A percentile compares a stretch with the other conserved stretches of the same genome.
These are phyloP conservation scores for Biscutella laevigata DNA, from an alignment of 441 rosid species.

Conservation along the genomic window DNA sequence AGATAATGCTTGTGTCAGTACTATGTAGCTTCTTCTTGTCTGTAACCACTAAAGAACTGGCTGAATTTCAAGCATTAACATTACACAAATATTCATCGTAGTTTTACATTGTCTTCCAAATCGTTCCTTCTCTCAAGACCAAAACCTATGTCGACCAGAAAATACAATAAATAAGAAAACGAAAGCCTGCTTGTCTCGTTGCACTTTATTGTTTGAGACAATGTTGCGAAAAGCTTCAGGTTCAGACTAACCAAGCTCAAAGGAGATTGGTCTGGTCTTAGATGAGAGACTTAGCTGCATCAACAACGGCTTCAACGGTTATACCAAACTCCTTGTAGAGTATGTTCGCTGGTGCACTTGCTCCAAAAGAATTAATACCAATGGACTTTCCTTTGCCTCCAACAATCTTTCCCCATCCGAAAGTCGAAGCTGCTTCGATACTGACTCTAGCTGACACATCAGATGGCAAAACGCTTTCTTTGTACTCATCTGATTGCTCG, in stretches of 20 bases:
- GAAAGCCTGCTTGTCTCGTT: slow-evolving; percentile 7
- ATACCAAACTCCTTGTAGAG: slow-evolving; percentile 48
- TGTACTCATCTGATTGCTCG: slow-evolving; percentile 41
- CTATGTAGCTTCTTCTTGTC: too few species aligned
- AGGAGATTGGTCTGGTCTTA: slow-evolving; percentile 18
- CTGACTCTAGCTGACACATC: slow-evolving; percentile 45
- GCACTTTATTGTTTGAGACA: slow-evolving; percentile 23
- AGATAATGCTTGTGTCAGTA: too few species aligned
- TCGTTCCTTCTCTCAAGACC: slow-evolving; percentile 16
- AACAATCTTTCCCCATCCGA: slow-evolving; percentile 47
- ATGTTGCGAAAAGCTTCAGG: slow-evolving; percentile 11
- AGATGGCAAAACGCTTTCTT: slow-evolving; percentile 45
- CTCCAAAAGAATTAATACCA: slow-evolving; percentile 41
- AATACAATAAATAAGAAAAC: slow-evolving; percentile 8
- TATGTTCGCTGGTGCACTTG: slow-evolving; percentile 41
- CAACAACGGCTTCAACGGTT: slow-evolving; percentile 40
- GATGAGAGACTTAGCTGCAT: slow-evolving; percentile 38
- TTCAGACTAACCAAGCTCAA: neutral
- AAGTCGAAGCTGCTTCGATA: slow-evolving; percentile 51
- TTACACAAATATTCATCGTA: slow-evolving; percentile 1
- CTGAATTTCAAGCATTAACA: too few species aligned
- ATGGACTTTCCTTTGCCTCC: slow-evolving; percentile 47
- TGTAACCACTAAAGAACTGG: too few species aligned
- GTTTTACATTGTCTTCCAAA: slow-evolving; percentile 23
- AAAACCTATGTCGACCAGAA: slow-evolving; percentile 21